Evolutionary conservation across 768 basidiomycete genomes (phyloP).

Genomic region (Phlebiopsis flavidoalba): DNA sequence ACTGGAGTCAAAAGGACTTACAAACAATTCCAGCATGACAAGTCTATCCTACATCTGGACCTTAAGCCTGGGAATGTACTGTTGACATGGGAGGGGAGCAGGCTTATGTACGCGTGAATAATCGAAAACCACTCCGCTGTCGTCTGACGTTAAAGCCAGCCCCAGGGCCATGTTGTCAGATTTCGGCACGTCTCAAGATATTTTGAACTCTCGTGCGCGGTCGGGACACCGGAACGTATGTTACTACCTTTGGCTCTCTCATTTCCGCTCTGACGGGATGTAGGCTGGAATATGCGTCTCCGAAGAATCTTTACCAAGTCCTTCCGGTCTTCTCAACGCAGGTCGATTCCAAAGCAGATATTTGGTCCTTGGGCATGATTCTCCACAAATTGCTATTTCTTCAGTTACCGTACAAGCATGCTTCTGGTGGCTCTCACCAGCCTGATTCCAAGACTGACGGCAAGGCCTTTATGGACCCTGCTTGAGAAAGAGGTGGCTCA

Average conservation of each 20-base stretch:
- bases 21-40: constrained; percentile 54
- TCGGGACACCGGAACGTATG: constrained; percentile 94
- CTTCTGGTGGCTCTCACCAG: constrained; percentile 47
- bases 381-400: constrained; percentile 92
- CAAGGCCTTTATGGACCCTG: constrained; percentile 56
- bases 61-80: constrained; percentile 93
- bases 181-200: constrained; percentile 92
- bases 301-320: constrained; percentile 75
- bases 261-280: not conserved
- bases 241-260: constrained; percentile 9
- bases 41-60: constrained; percentile 87
- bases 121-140: not conserved
- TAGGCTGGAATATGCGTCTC: constrained; percentile 84
- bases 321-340: constrained; percentile 63
- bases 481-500: constrained; percentile 69
- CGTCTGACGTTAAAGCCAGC: constrained; percentile 32
- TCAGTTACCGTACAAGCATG: constrained; percentile 76
- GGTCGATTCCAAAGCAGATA: constrained; percentile 85
- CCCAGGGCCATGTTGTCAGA: constrained; percentile 94
- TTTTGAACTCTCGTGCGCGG: constrained; percentile 66
- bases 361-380: constrained; percentile 98
- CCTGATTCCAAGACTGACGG: constrained; percentile 42
- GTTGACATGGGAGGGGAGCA: constrained; percentile 86
- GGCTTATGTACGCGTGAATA: constrained; percentile 55
- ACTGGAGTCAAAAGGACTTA: not conserved